phyloP scores from a whole-genome alignment of 1,284 basidiomycete species.

The Ceratobasidium sp. region DNA sequence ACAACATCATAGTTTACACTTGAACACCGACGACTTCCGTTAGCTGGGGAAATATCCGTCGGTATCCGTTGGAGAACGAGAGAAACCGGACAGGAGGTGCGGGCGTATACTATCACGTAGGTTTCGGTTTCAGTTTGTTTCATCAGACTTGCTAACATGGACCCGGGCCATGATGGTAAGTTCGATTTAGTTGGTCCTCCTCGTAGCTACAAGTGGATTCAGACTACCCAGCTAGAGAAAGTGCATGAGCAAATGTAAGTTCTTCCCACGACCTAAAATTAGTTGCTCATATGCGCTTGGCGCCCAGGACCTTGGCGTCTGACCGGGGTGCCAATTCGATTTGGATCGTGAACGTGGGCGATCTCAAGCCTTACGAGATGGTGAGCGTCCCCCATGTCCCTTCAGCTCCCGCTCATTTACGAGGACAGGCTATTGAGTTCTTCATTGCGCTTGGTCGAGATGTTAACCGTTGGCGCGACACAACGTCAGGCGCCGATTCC shows the following conservation, averaged over 20 bases:
- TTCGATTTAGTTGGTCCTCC: slow-evolving; percentile 63
- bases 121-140: slow-evolving; percentile 48
- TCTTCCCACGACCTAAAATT: slow-evolving; percentile 40
- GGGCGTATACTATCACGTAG: slow-evolving; percentile 76
- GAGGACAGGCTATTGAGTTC: slow-evolving; percentile 67
- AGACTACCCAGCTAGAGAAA: slow-evolving; percentile 45
- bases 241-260: slow-evolving; percentile 47
- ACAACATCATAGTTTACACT: neutral
- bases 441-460: slow-evolving; percentile 76
- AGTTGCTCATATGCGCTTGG: neutral
- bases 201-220: slow-evolving; percentile 58
- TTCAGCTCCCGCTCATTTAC: neutral
- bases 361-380: slow-evolving; percentile 79
- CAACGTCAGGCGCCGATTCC: neutral
- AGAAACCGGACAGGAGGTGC: slow-evolving; percentile 72
- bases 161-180: slow-evolving; percentile 50
- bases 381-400: slow-evolving; percentile 49
- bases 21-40: neutral
- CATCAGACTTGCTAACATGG: too few species aligned
- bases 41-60: slow-evolving; percentile 72
- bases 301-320: slow-evolving; percentile 46
- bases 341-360: slow-evolving; percentile 64
- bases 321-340: slow-evolving; percentile 52
- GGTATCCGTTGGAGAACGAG: slow-evolving; percentile 66
- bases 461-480: slow-evolving; percentile 56